Base-by-base conservation (phyloP, 306 rosid species). In the Glycyrrhiza uralensis region DNA sequence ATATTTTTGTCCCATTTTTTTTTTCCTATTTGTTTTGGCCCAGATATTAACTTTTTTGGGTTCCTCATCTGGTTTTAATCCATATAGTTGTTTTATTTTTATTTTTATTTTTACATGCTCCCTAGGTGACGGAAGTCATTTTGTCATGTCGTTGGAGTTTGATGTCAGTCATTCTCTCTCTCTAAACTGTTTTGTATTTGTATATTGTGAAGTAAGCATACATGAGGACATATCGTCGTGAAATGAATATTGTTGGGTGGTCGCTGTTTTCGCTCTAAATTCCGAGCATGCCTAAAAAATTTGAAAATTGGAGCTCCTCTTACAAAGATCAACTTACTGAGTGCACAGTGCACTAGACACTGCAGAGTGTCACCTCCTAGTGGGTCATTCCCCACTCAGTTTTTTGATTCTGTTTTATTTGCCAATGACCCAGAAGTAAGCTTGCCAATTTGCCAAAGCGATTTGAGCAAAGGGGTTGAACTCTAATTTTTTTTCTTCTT, bases 1-100 rank as follows among this genome's bases (percentile, higher is more conserved):
- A 76, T 71, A 38, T 62, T 47, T 75, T 44, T 67, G 66, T 76
- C 66, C 5, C n/a, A 70, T 39, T 70, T 70, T 45, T 39, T 70
- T 70, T 45, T 71, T 42, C 30, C 32, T 64, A 50, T 80, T 52
- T 77, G 71, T 75, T 71, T 59, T 73, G 60, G 58, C 44, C 81
- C 59, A 54, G 63, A 44, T 77, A 74, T 74, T 79, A 79, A 56
- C n/a, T n/a, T 66, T 57, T 45, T 74, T 69, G 80, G 77, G 74
- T 65, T 78, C 72, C 70, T 72, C 78, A 24, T 57, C 59, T 23
- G 82, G 75, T 55, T 76, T n/a, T 69, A 78, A 65, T 80, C 80
- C 75, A 58, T 78, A 59, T 85, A 52, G 79, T 66, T 50, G 14
- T 55, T 62, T 69, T 41, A 44, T 66, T 66, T 72, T 79, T 67